Conservation (phyloP, 805 yeast genomes). For the Metschnikowia corniflorae region DNA sequence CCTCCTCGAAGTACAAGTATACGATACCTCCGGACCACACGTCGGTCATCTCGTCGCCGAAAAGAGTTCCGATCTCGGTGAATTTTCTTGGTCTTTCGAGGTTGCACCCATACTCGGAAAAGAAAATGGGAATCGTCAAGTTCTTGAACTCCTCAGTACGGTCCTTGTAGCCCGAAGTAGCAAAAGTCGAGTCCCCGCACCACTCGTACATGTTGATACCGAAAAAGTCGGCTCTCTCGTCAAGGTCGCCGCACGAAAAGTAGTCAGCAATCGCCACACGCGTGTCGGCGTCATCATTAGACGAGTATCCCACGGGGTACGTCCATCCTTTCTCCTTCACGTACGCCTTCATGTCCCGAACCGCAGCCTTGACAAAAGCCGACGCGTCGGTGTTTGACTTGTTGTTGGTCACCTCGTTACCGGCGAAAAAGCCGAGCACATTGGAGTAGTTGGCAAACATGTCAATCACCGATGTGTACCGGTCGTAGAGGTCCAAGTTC, state of each 20-base stretch:
- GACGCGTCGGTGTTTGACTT: constrained; percentile 81
- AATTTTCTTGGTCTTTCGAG: constrained; percentile 68
- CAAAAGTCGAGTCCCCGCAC: constrained; percentile 68
- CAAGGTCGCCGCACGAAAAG: constrained; percentile 74
- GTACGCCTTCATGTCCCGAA: constrained; percentile 82
- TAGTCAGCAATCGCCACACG: constrained; percentile 78
- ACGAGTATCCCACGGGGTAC: constrained; percentile 92
- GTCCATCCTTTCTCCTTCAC: constrained; percentile 49
- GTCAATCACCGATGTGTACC: constrained; percentile 84
- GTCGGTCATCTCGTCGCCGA: constrained; percentile 69
- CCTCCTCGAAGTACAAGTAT: constrained; percentile 87
- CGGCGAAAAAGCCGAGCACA: constrained; percentile 92
- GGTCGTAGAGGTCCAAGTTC: constrained; percentile 64
- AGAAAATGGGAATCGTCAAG: constrained; percentile 75
- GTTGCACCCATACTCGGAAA: constrained; percentile 90
- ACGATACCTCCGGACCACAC: constrained; percentile 95
- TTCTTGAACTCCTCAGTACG: constrained; percentile 71
- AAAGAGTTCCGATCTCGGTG: constrained; percentile 69
- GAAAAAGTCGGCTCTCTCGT: constrained; percentile 69
- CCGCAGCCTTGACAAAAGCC: constrained; percentile 92
- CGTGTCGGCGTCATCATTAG: constrained; percentile 82
- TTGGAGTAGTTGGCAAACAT: constrained; percentile 72
- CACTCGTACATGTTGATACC: constrained; percentile 88
- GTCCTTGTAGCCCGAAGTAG: constrained; percentile 61
- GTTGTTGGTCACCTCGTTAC: constrained; percentile 93